Base-by-base conservation (phyloP, 2,329 filamentous ascomycete genomes). In the Ophioceras dolichostomum region DNA sequence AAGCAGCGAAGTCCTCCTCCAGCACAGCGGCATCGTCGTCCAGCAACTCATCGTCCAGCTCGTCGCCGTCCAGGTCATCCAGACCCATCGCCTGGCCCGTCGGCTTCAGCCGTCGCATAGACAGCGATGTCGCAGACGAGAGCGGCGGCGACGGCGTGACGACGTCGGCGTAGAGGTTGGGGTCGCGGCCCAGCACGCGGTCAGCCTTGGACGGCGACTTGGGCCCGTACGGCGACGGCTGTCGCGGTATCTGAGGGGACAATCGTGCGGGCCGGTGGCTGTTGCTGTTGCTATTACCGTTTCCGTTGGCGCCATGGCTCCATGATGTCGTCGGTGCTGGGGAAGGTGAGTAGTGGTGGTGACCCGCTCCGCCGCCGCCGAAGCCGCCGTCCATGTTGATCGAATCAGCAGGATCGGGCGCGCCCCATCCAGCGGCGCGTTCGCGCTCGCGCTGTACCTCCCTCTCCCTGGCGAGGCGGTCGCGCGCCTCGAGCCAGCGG, bases 401-500 rank as follows among this genome's bases (percentile, higher is more conserved):
- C n/a, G n/a, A n/a, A n/a, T 47, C 14, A 43, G 43, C 22, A 3
- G 50, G 56, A 6, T 56, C 60, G 8, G 51, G 49, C 17, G 47
- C 51, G 24, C 79, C 79, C 79, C 80, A 84, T 24, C 80, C 80
- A 12, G 79, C 79, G 20, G 66, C 71, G 14, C 70, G 60, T 55
- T 86, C 81, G 39, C 79, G 64, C 41, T 68, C 64, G 34, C 70
- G 66, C 52, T 84, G 79, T 35, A 70, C 63, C 37, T 73, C 64
- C 32, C 76, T 61, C 42, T 79, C 73, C 9, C 51, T 47, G 4
- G 63, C 60, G n/a, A 87, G 65, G 16, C 64, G 64, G 5, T 86
- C 78, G 31, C 79, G 68, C 4, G 79, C 82, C 26, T 79, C 76
- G 3, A 83, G 44, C 83, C 91, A 98, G 46, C 74, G 76, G 1